These are phyloP conservation scores for Lipomyces sp. DNA, from an alignment of 805 yeast species.

Conservation along the genomic window DNA sequence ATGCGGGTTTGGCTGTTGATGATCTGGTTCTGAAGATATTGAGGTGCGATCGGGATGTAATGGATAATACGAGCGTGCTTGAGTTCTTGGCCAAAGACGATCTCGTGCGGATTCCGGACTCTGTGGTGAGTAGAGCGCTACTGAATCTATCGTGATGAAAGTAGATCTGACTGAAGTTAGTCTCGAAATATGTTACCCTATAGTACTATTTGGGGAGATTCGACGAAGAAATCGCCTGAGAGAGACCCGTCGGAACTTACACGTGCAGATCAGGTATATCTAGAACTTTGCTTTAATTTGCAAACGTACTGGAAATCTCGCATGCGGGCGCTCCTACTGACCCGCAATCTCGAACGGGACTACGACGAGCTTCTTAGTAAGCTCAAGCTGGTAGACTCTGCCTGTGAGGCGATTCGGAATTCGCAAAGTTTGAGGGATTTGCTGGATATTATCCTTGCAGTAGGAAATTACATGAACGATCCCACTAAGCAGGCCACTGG, in stretches of 20 bases:
- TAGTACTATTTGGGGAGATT: slow-evolving; percentile 67
- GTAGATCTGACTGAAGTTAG: slow-evolving; percentile 10
- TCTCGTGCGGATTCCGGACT: slow-evolving; percentile 73
- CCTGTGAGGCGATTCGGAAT: slow-evolving; percentile 65
- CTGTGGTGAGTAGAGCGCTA: slow-evolving; percentile 45
- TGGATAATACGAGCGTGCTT: slow-evolving; percentile 71
- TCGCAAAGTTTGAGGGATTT: slow-evolving; percentile 73
- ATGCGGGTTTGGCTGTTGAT: slow-evolving; percentile 62
- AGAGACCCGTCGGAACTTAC: slow-evolving; percentile 79
- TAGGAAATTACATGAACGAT: slow-evolving; percentile 97
- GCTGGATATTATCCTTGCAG: slow-evolving; percentile 81
- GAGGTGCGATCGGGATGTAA: slow-evolving; percentile 72
- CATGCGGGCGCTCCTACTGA: slow-evolving; percentile 76
- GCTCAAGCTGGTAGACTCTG: slow-evolving; percentile 71
- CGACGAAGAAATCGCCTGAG: slow-evolving; percentile 55
- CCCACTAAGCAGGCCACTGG: slow-evolving; percentile 91
- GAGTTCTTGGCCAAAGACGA: slow-evolving; percentile 83
- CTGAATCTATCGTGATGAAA: not conserved
- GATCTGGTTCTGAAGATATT: slow-evolving; percentile 73
- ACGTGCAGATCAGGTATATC: slow-evolving; percentile 81
- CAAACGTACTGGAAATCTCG: slow-evolving; percentile 92
- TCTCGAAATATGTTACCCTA: slow-evolving; percentile 80
- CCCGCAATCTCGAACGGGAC: slow-evolving; percentile 75
- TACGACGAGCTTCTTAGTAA: slow-evolving; percentile 72
- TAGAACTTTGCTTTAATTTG: slow-evolving; percentile 81